Conservation (phyloP, 495 filamentous ascomycete genomes). For the Penicillium angulare region DNA sequence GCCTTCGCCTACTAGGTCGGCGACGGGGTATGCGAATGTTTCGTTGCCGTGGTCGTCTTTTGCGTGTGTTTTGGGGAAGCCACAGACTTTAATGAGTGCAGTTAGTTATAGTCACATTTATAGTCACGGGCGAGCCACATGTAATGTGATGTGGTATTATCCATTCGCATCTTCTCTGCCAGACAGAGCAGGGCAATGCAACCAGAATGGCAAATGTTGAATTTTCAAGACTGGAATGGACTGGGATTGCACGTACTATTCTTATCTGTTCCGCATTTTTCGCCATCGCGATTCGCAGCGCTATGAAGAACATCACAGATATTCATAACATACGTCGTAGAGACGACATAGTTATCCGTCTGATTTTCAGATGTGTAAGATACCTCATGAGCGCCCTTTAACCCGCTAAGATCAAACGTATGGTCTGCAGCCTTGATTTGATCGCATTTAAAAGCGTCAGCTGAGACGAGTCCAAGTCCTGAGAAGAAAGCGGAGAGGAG, state of each 20-base stretch:
- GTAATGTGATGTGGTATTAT: too few relatives aligned
- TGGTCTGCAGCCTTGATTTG: conserved; percentile 55
- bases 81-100: too few relatives aligned
- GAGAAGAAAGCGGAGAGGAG: conserved; percentile 48
- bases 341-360: conserved; percentile 46
- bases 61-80: conserved; percentile 54
- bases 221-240: too few relatives aligned
- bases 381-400: conserved; percentile 77
- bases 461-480: conserved; percentile 39
- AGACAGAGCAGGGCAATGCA: too few relatives aligned
- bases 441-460: conserved; percentile 60
- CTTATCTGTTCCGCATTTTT: conserved; percentile 58
- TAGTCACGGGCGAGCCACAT: too few relatives aligned
- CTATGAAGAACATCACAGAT: conserved; percentile 67
- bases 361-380: conserved; percentile 47
- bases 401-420: conserved; percentile 61
- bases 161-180: too few relatives aligned
- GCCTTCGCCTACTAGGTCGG: conserved; percentile 60
- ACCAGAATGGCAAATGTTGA: too few relatives aligned
- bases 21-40: conserved; percentile 62
- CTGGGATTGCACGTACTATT: conserved; percentile 40
- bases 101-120: too few relatives aligned
- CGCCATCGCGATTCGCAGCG: conserved; percentile 57
- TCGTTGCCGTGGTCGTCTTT: conserved; percentile 33
- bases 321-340: conserved; percentile 88